Evolutionary conservation across 306 rosid species (phyloP).

Genomic region (Echinosophora koreensis): DNA sequence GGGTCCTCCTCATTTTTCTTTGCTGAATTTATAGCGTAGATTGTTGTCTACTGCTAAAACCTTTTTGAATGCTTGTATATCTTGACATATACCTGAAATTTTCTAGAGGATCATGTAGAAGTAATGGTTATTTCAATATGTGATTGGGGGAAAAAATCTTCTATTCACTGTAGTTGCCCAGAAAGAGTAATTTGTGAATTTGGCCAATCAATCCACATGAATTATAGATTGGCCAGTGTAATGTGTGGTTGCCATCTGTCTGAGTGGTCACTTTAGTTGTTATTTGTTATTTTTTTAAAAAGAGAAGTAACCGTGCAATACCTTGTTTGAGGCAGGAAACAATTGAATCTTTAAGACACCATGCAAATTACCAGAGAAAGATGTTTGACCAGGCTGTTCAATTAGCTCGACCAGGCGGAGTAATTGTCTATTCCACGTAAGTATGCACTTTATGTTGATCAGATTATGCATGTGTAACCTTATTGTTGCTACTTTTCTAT

Average conservation of each 20-base stretch:
- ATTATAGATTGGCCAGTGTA: slow-evolving; percentile 24
- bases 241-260: slow-evolving; percentile 5
- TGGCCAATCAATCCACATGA: slow-evolving; percentile 17
- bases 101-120: slow-evolving; percentile 17
- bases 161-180: slow-evolving; percentile 23
- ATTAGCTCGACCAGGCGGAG: slow-evolving; percentile 84
- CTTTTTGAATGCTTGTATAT: not conserved
- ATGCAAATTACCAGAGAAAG: slow-evolving; percentile 83
- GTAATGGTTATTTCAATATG: slow-evolving; percentile 7
- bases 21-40: not conserved
- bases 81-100: slow-evolving; percentile 12
- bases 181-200: slow-evolving; percentile 18
- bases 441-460: slow-evolving; percentile 52
- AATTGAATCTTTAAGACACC: slow-evolving; percentile 75
- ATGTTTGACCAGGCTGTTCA: slow-evolving; percentile 97
- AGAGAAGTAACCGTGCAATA: slow-evolving; percentile 20
- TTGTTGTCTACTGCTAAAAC: slow-evolving; percentile 8
- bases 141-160: not conserved
- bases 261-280: slow-evolving; percentile 14
- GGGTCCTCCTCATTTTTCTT: slow-evolving; percentile 24
- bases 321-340: slow-evolving; percentile 70
- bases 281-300: not conserved
- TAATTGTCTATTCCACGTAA: slow-evolving; percentile 93
- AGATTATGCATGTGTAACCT: slow-evolving; percentile 28
- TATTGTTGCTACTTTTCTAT: slow-evolving; percentile 13